Evolutionary conservation across 2,329 filamentous ascomycete species (phyloP), one percentile per base, ranked within the genome.

Genomic region (Fusarium sp.): DNA sequence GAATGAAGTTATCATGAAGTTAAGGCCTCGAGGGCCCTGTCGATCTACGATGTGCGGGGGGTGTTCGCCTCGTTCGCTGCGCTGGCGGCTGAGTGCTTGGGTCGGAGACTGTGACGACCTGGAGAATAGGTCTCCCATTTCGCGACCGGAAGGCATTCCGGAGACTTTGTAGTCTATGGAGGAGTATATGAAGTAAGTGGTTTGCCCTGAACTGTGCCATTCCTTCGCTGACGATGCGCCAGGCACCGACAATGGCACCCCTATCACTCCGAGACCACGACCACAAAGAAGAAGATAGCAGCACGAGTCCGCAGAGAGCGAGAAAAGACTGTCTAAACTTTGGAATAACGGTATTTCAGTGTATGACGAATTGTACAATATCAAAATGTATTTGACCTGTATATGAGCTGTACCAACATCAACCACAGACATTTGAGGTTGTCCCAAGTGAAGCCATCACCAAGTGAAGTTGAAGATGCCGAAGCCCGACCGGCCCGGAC

Each of bases 401-500:
- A 45, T 45, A 22, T 20, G 38, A 43, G 11, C 38, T 20, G 11
- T 7, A 12, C n/a, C 10, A 7, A 20, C 38, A 7, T 45, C 20
- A 47, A 20, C 5, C 12, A 25, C 2, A 25, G 12, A 47, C 20
- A 15, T 25, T 25, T 27, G 14, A 27, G 14, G 22, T 25, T 47
- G 43, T 25, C 43, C 0, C 22, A 47, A 47, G 43, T 47, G 43
- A 47, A 47, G 43, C 43, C 22, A 47, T 47, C 43, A 27, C 43
- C 43, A 25, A 17, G 22, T 47, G 43, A 47, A 17, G 43, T 27
- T 27, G 4, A 47, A 47, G 43, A 47, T 47, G 4, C 43, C 43
- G 43, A 47, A 47, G 4, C 43, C 43, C 43, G 22, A 22, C 43
- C 43, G 43, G 22, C 47, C 27, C 40, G 56, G 57, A 37, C 43